A percentile compares a stretch with the other conserved stretches of the same genome.
phyloP scores from a whole-genome alignment of 768 basidiomycete genomes.

The Suillus occidentalis region DNA sequence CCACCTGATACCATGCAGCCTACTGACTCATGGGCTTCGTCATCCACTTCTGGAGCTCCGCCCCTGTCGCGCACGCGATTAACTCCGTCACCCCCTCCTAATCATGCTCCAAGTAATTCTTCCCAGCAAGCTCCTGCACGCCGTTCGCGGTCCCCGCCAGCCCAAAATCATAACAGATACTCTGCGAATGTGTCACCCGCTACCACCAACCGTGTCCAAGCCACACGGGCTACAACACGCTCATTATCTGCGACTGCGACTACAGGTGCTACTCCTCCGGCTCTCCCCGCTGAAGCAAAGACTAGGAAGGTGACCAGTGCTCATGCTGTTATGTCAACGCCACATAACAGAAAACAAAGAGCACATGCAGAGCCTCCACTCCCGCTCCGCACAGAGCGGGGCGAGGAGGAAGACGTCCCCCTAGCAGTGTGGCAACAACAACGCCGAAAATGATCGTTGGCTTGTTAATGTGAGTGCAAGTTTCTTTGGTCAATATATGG shows the following conservation, averaged over 20 bases:
- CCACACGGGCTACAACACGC: constrained; percentile 52
- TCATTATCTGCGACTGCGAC: constrained; percentile 64
- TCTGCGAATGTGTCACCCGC: constrained; percentile 23
- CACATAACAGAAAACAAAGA: constrained; percentile 40
- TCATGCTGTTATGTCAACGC: constrained; percentile 49
- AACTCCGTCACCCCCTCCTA: constrained; percentile 37
- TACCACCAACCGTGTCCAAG: constrained; percentile 22
- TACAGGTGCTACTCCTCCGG: constrained; percentile 40
- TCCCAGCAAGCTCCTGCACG: constrained; percentile 31
- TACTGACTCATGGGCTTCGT: constrained; percentile 35
- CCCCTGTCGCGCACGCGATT: constrained; percentile 25
- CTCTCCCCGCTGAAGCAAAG: constrained; percentile 46
- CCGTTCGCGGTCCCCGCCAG: constrained; percentile 58
- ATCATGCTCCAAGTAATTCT: constrained; percentile 22
- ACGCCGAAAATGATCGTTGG: constrained; percentile 36
- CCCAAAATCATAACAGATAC: constrained; percentile 38
- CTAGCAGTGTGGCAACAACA: constrained; percentile 80
- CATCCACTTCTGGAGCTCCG: constrained; percentile 23
- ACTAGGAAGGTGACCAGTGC: constrained; percentile 65
- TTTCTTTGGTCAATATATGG: not conserved
- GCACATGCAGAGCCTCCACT: constrained; percentile 38
- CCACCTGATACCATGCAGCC: constrained; percentile 68
- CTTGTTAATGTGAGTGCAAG: not conserved
- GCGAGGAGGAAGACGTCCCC: constrained; percentile 79
- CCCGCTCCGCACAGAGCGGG: constrained; percentile 29